phyloP scores from a whole-genome alignment of 768 basidiomycete genomes.

The Tricholoma bakamatsutake region DNA sequence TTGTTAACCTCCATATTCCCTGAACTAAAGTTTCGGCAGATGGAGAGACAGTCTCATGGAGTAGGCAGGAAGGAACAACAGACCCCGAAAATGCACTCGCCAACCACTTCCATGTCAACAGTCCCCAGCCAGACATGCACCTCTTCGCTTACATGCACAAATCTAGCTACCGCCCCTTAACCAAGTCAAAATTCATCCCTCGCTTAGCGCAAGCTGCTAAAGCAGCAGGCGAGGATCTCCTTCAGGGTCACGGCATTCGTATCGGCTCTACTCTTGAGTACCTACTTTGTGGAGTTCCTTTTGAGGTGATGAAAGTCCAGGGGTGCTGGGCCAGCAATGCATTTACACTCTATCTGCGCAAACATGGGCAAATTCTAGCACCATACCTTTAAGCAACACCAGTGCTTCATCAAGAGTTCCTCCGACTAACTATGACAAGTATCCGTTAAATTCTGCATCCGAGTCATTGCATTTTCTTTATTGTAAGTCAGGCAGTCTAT shows the following conservation, averaged over 20 bases:
- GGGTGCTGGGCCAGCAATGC: slow-evolving; percentile 30
- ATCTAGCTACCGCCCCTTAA: too few species aligned
- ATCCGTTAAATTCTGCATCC: too few species aligned
- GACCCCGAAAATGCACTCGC: background rate
- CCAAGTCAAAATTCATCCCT: background rate
- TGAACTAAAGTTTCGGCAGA: too few species aligned
- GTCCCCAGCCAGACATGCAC: background rate
- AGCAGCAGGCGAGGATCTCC: too few species aligned
- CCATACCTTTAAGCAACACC: slow-evolving; percentile 10
- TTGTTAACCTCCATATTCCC: background rate
- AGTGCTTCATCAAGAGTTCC: too few species aligned
- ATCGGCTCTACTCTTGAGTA: slow-evolving; percentile 29
- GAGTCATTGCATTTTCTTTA: too few species aligned
- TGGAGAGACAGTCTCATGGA: too few species aligned
- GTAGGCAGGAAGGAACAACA: too few species aligned
- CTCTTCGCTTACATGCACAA: too few species aligned
- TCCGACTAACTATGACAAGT: too few species aligned
- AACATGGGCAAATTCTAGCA: slow-evolving; percentile 14
- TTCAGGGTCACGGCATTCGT: slow-evolving; percentile 17
- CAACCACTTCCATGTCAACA: background rate
- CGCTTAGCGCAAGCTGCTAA: too few species aligned
- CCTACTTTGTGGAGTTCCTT: slow-evolving; percentile 28
- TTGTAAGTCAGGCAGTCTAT: too few species aligned
- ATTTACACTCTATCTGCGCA: slow-evolving; percentile 8
- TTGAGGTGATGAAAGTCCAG: slow-evolving; percentile 30